Percentiles rank a stretch among this genome's conserved stretches.
These are phyloP conservation scores for Jacaranda mimosifolia DNA, from an alignment of 257 asterid species.

Conservation along the genomic window DNA sequence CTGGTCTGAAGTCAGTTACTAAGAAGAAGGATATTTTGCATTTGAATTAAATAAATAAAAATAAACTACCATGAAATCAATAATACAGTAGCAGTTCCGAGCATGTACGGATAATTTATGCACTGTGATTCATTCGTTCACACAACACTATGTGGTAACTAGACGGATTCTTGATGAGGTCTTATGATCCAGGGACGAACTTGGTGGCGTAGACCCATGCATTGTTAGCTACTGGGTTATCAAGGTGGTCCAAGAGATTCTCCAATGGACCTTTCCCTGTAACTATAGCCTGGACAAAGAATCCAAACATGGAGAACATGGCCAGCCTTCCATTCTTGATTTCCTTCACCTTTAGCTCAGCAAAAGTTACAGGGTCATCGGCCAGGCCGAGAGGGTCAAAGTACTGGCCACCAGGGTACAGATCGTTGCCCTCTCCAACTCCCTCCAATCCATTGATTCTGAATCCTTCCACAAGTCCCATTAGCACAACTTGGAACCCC, in stretches of 20 bases:
- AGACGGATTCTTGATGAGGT: no score
- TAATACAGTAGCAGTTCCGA: not conserved
- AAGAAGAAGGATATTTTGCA: not conserved
- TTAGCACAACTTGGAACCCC: slow-evolving; percentile 53
- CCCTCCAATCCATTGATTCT: slow-evolving; percentile 54
- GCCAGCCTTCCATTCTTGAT: slow-evolving; percentile 60
- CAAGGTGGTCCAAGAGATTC: slow-evolving; percentile 56
- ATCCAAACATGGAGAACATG: slow-evolving; percentile 71
- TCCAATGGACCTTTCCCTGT: slow-evolving; percentile 60
- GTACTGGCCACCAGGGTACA: slow-evolving; percentile 58
- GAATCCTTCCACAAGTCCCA: slow-evolving; percentile 60
- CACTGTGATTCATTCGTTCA: not conserved
- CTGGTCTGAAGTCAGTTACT: not conserved
- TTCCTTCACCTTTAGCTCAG: slow-evolving; percentile 58
- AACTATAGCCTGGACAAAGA: slow-evolving; percentile 71
- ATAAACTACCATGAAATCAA: not conserved
- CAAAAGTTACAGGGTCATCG: slow-evolving; percentile 56
- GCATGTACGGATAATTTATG: not conserved
- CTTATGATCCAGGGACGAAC: slow-evolving; percentile 52
- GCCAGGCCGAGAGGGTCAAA: slow-evolving; percentile 59
- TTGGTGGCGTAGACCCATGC: slow-evolving; percentile 64
- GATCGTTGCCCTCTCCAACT: slow-evolving; percentile 53
- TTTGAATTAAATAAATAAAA: not conserved
- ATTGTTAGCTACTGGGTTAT: slow-evolving; percentile 54
- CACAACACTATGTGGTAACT: no score